These are phyloP conservation scores for Rhodamnia rubescens DNA, from an alignment of 345 rosid species.

Conservation along the genomic window DNA sequence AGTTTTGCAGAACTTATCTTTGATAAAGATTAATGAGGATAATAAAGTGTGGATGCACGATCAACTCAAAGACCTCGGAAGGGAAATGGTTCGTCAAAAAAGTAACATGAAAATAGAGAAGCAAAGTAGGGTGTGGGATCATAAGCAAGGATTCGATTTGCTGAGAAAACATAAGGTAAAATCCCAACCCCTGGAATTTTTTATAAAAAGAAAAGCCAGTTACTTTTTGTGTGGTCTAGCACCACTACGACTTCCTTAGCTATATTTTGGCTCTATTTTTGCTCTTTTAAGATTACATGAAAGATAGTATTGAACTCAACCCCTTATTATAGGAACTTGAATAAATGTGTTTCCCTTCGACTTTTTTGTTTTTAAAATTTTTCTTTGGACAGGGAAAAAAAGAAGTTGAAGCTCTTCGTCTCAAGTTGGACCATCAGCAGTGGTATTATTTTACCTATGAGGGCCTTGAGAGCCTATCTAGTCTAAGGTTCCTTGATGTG, in stretches of 20 bases:
- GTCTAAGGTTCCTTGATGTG: not conserved
- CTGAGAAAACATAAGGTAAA: not conserved
- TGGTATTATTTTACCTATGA: too few relatives aligned
- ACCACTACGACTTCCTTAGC: too few relatives aligned
- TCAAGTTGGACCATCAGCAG: accelerated
- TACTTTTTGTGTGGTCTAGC: too few relatives aligned
- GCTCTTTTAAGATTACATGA: not conserved
- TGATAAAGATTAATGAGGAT: not conserved
- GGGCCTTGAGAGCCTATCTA: not conserved
- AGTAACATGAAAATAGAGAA: not conserved
- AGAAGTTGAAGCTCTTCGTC: not conserved
- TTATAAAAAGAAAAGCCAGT: too few relatives aligned
- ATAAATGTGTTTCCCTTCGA: not conserved
- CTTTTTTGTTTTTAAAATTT: not conserved
- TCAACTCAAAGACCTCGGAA: not conserved
- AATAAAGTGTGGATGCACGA: not conserved
- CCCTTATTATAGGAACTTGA: not conserved
- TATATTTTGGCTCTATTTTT: too few relatives aligned
- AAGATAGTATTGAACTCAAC: not conserved
- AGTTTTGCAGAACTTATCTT: not conserved
- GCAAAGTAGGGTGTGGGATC: not conserved
- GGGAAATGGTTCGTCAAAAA: not conserved
- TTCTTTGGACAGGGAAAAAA: not conserved
- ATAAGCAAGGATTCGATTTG: not conserved
- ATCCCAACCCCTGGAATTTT: not conserved